Evolutionary conservation across 2,329 filamentous ascomycete species (phyloP).

Genomic region (Ophiostoma populinum): DNA sequence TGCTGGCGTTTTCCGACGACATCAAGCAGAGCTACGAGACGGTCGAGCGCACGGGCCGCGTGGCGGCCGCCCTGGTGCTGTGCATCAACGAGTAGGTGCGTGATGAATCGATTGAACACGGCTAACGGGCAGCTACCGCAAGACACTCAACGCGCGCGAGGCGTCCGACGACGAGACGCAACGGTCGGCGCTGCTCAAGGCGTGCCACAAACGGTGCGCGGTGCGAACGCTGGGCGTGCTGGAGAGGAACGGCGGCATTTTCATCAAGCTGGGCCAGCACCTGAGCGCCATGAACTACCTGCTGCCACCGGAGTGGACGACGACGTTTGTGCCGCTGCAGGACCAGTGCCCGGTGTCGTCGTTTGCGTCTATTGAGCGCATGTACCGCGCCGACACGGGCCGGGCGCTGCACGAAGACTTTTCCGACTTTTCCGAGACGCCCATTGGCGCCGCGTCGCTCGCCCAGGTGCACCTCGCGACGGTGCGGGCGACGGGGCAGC

Average conservation of each 20-base stretch:
- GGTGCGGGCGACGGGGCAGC: constrained; percentile 63
- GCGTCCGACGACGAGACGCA: constrained; percentile 44
- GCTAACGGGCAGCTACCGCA: constrained; percentile 54
- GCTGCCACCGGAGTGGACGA: constrained; percentile 79
- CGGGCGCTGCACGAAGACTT: constrained; percentile 67
- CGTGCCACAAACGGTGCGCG: constrained; percentile 86
- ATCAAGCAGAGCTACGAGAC: constrained; percentile 62
- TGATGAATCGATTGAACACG: too few relatives aligned
- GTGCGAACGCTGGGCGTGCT: constrained; percentile 70
- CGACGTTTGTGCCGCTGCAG: constrained; percentile 88
- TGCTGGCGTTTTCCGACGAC: constrained; percentile 44
- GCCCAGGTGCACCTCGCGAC: constrained; percentile 88
- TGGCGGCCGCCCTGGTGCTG: constrained; percentile 54
- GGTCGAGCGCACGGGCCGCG: constrained; percentile 60
- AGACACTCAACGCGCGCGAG: constrained; percentile 56
- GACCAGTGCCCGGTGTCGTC: constrained; percentile 91
- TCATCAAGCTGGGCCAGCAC: constrained; percentile 95
- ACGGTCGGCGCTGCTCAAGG: constrained; percentile 50
- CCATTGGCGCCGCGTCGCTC: constrained; percentile 83
- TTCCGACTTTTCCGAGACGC: constrained; percentile 60
- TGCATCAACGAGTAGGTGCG: constrained; percentile 68
- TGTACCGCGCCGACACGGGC: constrained; percentile 77
- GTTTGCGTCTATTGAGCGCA: constrained; percentile 65
- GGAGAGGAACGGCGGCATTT: constrained; percentile 94
- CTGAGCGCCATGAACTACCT: constrained; percentile 93